Evolutionary conservation across 345 rosid genomes (phyloP), one percentile per base, ranked within the genome.

Genomic region (Lepidium aucheri): DNA sequence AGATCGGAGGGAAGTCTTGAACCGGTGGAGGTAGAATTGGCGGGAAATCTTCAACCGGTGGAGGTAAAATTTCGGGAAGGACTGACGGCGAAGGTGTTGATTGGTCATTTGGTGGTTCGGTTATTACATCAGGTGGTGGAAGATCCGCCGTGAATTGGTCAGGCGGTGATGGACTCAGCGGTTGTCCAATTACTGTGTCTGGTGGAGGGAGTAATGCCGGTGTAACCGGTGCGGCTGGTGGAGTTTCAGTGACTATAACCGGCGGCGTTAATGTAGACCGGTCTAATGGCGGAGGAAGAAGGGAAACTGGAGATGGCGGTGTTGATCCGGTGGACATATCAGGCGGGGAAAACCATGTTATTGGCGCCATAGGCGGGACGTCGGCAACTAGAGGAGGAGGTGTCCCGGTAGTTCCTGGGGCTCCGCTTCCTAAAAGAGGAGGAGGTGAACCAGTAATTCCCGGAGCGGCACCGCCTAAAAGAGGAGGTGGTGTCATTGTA

Each of bases 211-310:
- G 17, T 14, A 57, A 32, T 1, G 72, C 28, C 47, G 65, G 73
- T 34, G 1, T 16, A 24, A 39, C 41, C 1, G 51, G 34, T 3
- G 20, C 7, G 4, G 59, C 52, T 51, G 67, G 67, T 69, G 76
- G 72, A 42, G 7, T 58, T 33, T 12, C 26, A 4, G n/a, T 58
- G 39, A 47, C 30, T 57, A 51, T 57, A 41, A 49, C 47, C 7
- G 76, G 66, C 7, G 64, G 63, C n/a, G 70, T 72, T 40, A 63
- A 13, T 46, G 60, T 57, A 4, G 60, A 64, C 2, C 46, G 51
- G 12, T 65, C 70, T 72, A 64, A 30, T 47, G 70, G 76, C 11
- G 76, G 70, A 18, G 76, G 76, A 45, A 63, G 58, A 11, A 49
- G 9, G 30, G 9, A 17, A 20, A 7, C 11, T 39, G 70, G 60